These are phyloP conservation scores for Neopestalotiopsis sp. DNA, from an alignment of 2,329 filamentous ascomycete genomes.

Conservation along the genomic window DNA sequence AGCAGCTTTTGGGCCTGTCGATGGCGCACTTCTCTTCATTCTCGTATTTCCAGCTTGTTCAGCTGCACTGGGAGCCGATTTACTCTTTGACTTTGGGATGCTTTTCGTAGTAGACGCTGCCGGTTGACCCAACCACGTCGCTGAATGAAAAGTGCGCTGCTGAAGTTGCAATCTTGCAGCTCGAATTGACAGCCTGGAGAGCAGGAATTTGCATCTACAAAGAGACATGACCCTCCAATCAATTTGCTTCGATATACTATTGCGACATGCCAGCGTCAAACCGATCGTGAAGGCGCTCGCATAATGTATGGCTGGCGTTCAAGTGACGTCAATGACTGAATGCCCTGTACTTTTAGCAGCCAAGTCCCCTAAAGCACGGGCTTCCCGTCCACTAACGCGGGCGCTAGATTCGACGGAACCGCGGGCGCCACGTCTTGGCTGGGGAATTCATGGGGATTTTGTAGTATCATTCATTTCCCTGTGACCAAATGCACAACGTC, in stretches of 20 bases:
- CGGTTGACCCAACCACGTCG: not conserved
- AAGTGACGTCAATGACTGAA: slow-evolving; percentile 28
- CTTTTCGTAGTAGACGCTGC: not conserved
- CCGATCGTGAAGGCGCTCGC: not conserved
- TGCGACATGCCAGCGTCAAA: not conserved
- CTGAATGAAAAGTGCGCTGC: not conserved
- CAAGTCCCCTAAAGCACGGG: not conserved
- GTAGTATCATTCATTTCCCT: no score
- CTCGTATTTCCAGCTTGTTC: slow-evolving; percentile 2
- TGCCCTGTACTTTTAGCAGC: not conserved
- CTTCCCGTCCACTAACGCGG: not conserved
- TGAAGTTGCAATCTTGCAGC: not conserved
- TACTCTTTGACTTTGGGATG: not conserved
- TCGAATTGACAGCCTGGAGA: not conserved
- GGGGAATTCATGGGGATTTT: no score
- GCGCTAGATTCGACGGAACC: not conserved
- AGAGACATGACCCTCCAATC: slow-evolving; percentile 29
- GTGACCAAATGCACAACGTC: not conserved
- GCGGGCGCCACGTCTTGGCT: no score
- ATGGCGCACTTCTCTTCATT: slow-evolving; percentile 35
- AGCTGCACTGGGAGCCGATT: not conserved
- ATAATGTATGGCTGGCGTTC: not conserved
- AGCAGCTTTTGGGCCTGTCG: slow-evolving; percentile 22
- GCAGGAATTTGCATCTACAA: not conserved
- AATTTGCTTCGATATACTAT: not conserved